Percentiles rank a stretch among this genome's conserved stretches.
phyloP scores from a whole-genome alignment of 345 rosid genomes.

The Noccaea caerulescens region DNA sequence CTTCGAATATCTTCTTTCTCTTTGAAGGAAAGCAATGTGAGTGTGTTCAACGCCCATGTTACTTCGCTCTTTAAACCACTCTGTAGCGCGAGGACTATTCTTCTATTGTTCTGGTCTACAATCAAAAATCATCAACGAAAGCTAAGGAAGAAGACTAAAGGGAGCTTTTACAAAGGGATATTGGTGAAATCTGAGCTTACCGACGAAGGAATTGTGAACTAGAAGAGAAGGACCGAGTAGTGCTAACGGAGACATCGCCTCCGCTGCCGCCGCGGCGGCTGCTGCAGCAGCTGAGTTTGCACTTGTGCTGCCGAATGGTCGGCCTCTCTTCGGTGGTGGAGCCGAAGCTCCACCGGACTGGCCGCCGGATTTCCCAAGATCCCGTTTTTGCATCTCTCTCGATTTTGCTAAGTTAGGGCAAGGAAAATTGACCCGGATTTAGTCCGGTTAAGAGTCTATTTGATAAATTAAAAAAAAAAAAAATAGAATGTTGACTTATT shows the following conservation, averaged over 20 bases:
- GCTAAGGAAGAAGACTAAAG: neutral
- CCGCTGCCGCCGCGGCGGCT: slow-evolving; percentile 55
- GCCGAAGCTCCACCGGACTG: slow-evolving; percentile 65
- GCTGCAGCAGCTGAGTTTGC: slow-evolving; percentile 49
- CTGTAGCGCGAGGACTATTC: slow-evolving; percentile 94
- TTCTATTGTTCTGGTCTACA: slow-evolving; percentile 78
- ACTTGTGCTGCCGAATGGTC: slow-evolving; percentile 80
- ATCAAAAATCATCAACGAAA: neutral
- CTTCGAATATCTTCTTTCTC: slow-evolving; percentile 89
- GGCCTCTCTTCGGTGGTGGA: slow-evolving; percentile 80
- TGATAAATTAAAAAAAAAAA: neutral
- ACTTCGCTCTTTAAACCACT: slow-evolving; percentile 96
- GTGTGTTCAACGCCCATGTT: slow-evolving; percentile 92
- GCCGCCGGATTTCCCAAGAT: slow-evolving; percentile 71
- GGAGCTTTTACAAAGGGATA: neutral
- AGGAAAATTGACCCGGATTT: slow-evolving; percentile 13
- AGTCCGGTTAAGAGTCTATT: slow-evolving; percentile 17
- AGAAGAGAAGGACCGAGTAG: slow-evolving; percentile 91
- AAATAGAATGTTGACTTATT: neutral
- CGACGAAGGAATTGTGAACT: slow-evolving; percentile 84
- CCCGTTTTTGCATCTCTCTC: slow-evolving; percentile 84
- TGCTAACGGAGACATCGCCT: slow-evolving; percentile 66
- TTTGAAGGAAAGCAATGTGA: slow-evolving; percentile 91
- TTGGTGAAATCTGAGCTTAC: slow-evolving; percentile 49
- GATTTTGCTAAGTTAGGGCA: slow-evolving; percentile 38